Evolutionary conservation across 305 asterid genomes (phyloP).

Genomic region (Fraxinus albicans): DNA sequence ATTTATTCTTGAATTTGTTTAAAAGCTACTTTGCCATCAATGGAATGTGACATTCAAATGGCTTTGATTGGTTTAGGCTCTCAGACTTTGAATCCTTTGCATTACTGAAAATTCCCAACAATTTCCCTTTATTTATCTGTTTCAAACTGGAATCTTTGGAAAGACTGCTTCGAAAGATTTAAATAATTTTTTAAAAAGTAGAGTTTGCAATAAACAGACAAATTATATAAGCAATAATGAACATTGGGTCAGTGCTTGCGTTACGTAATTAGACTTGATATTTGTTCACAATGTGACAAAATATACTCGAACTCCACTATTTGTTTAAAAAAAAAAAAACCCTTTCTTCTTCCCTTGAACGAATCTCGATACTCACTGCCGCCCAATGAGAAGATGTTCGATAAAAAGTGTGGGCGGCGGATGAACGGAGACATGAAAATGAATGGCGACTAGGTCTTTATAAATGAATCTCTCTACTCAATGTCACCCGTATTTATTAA

Average conservation of each 20-base stretch:
- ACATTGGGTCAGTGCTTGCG: not conserved
- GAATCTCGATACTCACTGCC: not conserved
- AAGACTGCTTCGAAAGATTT: not conserved
- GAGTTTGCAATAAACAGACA: not conserved
- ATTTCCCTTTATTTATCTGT: too few species aligned
- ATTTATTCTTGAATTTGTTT: not conserved
- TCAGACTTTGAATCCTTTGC: not conserved
- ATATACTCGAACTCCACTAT: not conserved
- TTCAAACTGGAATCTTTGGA: not conserved
- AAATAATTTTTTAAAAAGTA: not conserved
- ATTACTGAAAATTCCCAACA: not conserved
- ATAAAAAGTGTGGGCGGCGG: not conserved
- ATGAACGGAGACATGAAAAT: not conserved
- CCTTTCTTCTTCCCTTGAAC: not conserved
- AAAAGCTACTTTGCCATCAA: constrained; percentile 12
- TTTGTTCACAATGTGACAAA: not conserved
- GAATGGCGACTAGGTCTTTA: not conserved
- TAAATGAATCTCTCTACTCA: not conserved
- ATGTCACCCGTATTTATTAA: not conserved
- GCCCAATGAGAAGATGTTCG: not conserved
- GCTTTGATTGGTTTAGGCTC: not conserved
- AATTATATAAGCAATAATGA: not conserved
- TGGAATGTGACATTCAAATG: not conserved
- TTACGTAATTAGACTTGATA: not conserved
- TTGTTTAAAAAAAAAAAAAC: not conserved